A percentile compares a stretch with the other conserved stretches of the same genome.
These are phyloP conservation scores for Fusarium virguliforme DNA, from an alignment of 2,329 filamentous ascomycete species.

Conservation along the genomic window DNA sequence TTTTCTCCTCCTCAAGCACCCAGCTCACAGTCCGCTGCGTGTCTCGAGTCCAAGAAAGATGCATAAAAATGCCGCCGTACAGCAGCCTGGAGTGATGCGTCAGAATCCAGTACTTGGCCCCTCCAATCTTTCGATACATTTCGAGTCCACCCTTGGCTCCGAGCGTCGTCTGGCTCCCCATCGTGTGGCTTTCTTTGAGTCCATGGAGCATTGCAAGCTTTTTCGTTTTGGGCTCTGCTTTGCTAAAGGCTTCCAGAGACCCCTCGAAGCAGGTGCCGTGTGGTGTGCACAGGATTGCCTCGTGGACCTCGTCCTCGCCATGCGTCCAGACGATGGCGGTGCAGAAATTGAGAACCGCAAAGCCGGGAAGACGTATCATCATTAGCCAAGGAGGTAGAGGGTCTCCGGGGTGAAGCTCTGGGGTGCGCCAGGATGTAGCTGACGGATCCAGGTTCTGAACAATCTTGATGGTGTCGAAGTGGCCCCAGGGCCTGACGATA, in stretches of 20 bases:
- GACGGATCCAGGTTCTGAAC: constrained; percentile 27
- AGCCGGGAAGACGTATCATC: constrained; percentile 39
- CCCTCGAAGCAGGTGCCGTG: constrained; percentile 43
- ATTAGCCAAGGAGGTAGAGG: constrained; percentile 46
- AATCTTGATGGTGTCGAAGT: constrained; percentile 42
- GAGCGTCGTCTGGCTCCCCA: constrained; percentile 18
- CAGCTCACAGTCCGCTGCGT: constrained; percentile 39
- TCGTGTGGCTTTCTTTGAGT: constrained; percentile 42
- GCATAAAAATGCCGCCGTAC: constrained; percentile 39
- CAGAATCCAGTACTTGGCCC: constrained; percentile 44
- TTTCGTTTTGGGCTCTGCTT: constrained; percentile 38
- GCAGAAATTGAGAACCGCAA: constrained; percentile 40
- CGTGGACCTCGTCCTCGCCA: constrained; percentile 35
- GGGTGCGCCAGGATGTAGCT: constrained; percentile 32
- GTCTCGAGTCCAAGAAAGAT: constrained; percentile 34
- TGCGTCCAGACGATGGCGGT: constrained; percentile 47
- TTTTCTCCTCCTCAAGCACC: constrained; percentile 42
- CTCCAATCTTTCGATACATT: constrained; percentile 43
- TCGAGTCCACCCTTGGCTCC: constrained; percentile 41
- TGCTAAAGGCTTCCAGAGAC: constrained; percentile 41
- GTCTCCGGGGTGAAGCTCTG: constrained; percentile 42
- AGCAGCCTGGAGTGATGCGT: constrained; percentile 34
- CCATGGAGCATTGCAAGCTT: constrained; percentile 50
- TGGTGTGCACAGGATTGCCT: constrained; percentile 43
- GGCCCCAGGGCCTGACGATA: constrained; percentile 33